These are phyloP conservation scores for Yamadazyma ubonensis DNA, from an alignment of 805 yeast genomes.

Conservation along the genomic window DNA sequence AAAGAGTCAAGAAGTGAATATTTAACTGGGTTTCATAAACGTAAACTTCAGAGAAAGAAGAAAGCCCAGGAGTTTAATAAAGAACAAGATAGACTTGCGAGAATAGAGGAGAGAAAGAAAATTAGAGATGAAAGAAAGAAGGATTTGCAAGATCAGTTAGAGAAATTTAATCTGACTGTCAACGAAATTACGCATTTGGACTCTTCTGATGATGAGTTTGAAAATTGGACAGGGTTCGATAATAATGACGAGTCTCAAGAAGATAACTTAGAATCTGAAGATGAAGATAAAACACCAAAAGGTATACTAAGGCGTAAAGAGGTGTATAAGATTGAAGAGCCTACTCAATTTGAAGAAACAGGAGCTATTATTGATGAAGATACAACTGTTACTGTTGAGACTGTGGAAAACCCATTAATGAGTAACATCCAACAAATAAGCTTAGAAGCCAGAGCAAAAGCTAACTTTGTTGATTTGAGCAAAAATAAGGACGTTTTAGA, in stretches of 20 bases:
- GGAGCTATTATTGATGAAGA: slow-evolving; percentile 46
- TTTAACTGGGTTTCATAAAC: slow-evolving; percentile 92
- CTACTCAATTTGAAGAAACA: slow-evolving; percentile 18
- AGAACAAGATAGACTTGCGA: slow-evolving; percentile 72
- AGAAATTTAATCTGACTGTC: slow-evolving; percentile 52
- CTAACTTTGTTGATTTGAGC: slow-evolving; percentile 69
- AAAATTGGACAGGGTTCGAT: slow-evolving; percentile 45
- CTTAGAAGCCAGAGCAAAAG: slow-evolving; percentile 49
- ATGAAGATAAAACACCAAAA: slow-evolving; percentile 14
- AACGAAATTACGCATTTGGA: slow-evolving; percentile 23
- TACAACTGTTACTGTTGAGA: slow-evolving; percentile 42
- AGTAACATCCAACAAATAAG: slow-evolving; percentile 31
- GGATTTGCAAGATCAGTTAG: slow-evolving; percentile 62
- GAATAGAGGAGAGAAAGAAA: slow-evolving; percentile 72
- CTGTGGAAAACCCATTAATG: slow-evolving; percentile 44
- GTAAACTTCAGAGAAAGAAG: slow-evolving; percentile 85
- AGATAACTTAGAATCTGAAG: slow-evolving; percentile 12
- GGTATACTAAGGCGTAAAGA: slow-evolving; percentile 50
- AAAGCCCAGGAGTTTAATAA: slow-evolving; percentile 73
- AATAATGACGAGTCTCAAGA: slow-evolving; percentile 22
- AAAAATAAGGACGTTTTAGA: slow-evolving; percentile 69
- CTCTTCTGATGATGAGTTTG: slow-evolving; percentile 21
- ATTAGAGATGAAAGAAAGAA: slow-evolving; percentile 69
- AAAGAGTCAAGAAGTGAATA: slow-evolving; percentile 76
- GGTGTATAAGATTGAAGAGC: slow-evolving; percentile 30